phyloP scores from a whole-genome alignment of 352 stramenopile species.

The Hyaloperonospora brassicae region DNA sequence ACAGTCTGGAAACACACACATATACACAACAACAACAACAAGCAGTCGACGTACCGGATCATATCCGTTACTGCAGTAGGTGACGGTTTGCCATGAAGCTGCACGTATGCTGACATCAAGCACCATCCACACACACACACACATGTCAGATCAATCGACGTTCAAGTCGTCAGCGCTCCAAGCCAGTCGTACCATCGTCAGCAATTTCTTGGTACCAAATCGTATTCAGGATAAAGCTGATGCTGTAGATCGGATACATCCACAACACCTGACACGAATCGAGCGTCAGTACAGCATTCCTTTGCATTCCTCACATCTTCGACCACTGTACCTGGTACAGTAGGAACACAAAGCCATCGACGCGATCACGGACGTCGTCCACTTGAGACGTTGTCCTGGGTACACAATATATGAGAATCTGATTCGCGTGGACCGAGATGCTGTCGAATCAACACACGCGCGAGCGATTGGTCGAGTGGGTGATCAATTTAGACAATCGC shows the following conservation, averaged over 20 bases:
- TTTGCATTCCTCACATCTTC: slow-evolving; percentile 1
- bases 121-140: background rate
- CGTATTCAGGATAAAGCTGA: slow-evolving; percentile 88
- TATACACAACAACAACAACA: background rate
- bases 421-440: background rate
- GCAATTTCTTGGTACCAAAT: slow-evolving; percentile 89
- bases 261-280: slow-evolving; percentile 44
- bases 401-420: no score
- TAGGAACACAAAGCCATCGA: slow-evolving; percentile 80
- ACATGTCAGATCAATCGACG: background rate
- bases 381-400: slow-evolving; percentile 38
- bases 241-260: slow-evolving; percentile 89
- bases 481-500: slow-evolving; percentile 2
- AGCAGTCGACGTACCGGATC: slow-evolving; percentile 53
- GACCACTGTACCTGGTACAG: slow-evolving; percentile 56
- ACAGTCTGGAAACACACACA: background rate
- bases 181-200: slow-evolving; percentile 54
- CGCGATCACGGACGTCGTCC: slow-evolving; percentile 65
- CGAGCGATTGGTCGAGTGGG: background rate
- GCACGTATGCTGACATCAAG: slow-evolving; percentile 51
- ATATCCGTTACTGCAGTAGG: slow-evolving; percentile 72
- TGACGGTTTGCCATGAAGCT: slow-evolving; percentile 73
- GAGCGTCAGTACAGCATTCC: background rate
- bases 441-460: background rate
- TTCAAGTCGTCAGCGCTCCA: background rate